Evolutionary conservation across 371 early-diverging fungal species (phyloP), one percentile per base, ranked within the genome.

Genomic region (Batkoa obscura): DNA sequence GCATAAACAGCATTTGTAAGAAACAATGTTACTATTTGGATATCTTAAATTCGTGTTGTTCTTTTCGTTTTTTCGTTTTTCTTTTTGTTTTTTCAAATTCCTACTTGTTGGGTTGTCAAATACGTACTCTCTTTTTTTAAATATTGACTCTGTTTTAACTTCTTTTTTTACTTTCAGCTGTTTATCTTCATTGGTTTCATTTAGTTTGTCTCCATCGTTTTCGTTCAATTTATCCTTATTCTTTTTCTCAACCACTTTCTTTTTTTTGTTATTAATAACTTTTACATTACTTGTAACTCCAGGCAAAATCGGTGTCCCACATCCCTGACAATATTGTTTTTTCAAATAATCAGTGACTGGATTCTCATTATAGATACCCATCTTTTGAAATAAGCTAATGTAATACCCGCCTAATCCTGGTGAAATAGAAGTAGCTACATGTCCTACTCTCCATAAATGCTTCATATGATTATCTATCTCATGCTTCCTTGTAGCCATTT

Each of bases 331-430:
- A n/a, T 15, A 47, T 15, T 47, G 15, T 6, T 15, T 15, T 30
- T 30, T 12, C 23, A 47, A 8, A 9, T 47, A 23, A 6, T 12
- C 48, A 15, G 15, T 15, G n/a, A 47, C n/a, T 9, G 12, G 10
- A 30, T 10, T n/a, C 12, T 47, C 48, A 6, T 15, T 6, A 47
- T 23, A 30, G n/a, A 47, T 47, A 30, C 48, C 31, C 23, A 15
- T 10, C 48, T 47, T 47, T 47, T 47, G 48, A n/a, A 47, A 47
- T 47, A 23, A 32, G 48, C 48, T 47, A 15, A 47, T 47, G 48
- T 47, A 47, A 47, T 47, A 47, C 9, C 48, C 48, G 0, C 23
- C 4, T 32, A 47, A 32, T 15, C 48, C 48, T 6, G 48, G 48
- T 23, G 15, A 32, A 32, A 47, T 47, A 9, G 48, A 15, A 30